These are phyloP conservation scores for Endotrypanum monterogeii DNA, from an alignment of 208 protist genomes.

Conservation along the genomic window DNA sequence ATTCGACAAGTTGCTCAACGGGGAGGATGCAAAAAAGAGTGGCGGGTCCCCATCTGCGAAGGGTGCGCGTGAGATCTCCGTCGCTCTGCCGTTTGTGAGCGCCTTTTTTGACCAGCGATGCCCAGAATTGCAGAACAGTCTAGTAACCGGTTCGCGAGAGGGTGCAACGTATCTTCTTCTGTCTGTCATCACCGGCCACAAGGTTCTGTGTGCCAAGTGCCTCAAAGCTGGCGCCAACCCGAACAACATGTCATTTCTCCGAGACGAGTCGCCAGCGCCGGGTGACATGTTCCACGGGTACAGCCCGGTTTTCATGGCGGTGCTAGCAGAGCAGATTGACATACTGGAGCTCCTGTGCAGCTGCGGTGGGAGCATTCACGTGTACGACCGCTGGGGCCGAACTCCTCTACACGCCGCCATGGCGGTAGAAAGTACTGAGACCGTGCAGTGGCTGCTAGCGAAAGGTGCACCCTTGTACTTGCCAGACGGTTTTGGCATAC, in stretches of 20 bases:
- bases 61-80: constrained; percentile 53
- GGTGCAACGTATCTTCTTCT: constrained; percentile 84
- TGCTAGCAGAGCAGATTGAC: constrained; percentile 73
- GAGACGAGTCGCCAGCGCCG: constrained; percentile 50
- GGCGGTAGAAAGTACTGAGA: constrained; percentile 65
- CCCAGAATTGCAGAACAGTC: constrained; percentile 51
- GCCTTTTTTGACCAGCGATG: constrained; percentile 74
- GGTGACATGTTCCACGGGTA: constrained; percentile 90
- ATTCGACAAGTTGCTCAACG: constrained; percentile 58
- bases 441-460: constrained; percentile 74
- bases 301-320: constrained; percentile 85
- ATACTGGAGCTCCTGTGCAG: constrained; percentile 65
- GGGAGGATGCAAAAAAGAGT: constrained; percentile 27
- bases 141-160: constrained; percentile 36
- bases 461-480: constrained; percentile 80
- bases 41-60: constrained; percentile 15
- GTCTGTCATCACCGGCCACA: constrained; percentile 75
- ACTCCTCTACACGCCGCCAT: constrained; percentile 83
- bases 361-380: constrained; percentile 73
- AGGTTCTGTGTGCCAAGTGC: constrained; percentile 62
- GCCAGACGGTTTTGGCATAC: constrained; percentile 55
- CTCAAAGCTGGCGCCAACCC: constrained; percentile 82
- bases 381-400: constrained; percentile 90
- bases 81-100: constrained; percentile 71
- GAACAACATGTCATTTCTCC: constrained; percentile 86